phyloP scores from a whole-genome alignment of 768 basidiomycete genomes.

The Gloeostereum incarnatum region DNA sequence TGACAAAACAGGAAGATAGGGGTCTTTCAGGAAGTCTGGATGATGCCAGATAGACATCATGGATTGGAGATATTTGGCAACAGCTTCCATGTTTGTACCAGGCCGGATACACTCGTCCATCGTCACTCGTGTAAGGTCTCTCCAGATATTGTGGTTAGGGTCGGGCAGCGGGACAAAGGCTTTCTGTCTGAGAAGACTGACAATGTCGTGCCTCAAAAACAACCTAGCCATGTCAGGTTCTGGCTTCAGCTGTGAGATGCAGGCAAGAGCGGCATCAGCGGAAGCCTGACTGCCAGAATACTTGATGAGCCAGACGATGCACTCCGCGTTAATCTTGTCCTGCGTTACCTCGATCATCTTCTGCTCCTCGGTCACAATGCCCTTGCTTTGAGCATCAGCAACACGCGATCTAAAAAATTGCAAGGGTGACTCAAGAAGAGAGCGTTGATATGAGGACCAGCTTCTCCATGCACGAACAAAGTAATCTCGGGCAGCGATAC shows the following conservation, averaged over 20 bases:
- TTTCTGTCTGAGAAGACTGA: slow-evolving; percentile 7
- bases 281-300: not conserved
- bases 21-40: slow-evolving; percentile 5
- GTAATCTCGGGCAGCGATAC: too few relatives aligned
- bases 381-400: not conserved
- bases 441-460: too few relatives aligned
- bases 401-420: slow-evolving; percentile 6
- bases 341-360: not conserved
- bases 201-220: slow-evolving; percentile 7
- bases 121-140: slow-evolving; percentile 3
- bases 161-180: slow-evolving; percentile 8
- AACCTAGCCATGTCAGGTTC: slow-evolving; percentile 7
- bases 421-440: slow-evolving; percentile 3
- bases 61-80: slow-evolving; percentile 4
- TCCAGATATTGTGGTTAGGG: slow-evolving; percentile 9
- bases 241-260: slow-evolving; percentile 2
- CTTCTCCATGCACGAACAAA: too few relatives aligned
- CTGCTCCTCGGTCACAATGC: slow-evolving; percentile 1
- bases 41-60: slow-evolving; percentile 12
- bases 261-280: not conserved
- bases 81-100: not conserved
- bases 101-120: slow-evolving; percentile 1
- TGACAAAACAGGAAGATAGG: slow-evolving; percentile 8
- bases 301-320: not conserved
- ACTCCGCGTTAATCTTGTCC: not conserved